Evolutionary conservation across 768 basidiomycete genomes (phyloP).

Genomic region (Fistulinella prunicolor): DNA sequence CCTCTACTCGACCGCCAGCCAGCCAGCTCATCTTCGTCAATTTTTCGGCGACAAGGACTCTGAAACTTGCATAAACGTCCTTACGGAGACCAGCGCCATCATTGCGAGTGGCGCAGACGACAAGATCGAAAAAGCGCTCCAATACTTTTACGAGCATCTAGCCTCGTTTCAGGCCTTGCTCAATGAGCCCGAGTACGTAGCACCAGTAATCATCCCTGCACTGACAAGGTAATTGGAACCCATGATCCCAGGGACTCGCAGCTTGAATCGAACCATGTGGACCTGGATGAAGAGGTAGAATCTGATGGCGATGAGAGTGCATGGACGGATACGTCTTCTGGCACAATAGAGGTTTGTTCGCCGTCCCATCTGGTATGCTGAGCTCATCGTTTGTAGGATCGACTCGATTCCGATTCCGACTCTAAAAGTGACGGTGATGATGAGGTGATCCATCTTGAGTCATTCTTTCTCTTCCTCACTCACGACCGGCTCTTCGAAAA

Average conservation of each 20-base stretch:
- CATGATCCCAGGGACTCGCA: too few species aligned
- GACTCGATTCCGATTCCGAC: neutral
- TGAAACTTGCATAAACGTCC: neutral
- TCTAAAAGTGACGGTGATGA: too few species aligned
- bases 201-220: neutral
- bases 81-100: neutral
- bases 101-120: neutral
- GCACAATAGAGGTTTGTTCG: neutral
- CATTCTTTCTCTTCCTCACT: too few species aligned
- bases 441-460: too few species aligned
- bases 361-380: neutral
- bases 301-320: neutral
- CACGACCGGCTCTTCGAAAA: too few species aligned
- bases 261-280: too few species aligned
- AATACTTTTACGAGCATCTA: neutral
- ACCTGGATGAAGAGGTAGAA: neutral
- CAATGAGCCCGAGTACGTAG: neutral
- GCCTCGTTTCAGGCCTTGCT: neutral
- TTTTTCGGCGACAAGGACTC: neutral
- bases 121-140: neutral
- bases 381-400: neutral
- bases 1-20: neutral
- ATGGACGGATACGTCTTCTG: neutral
- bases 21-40: neutral
- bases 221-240: too few species aligned